phyloP scores from a whole-genome alignment of 1,139 yeast species.

The Yamadazyma mexicana region DNA sequence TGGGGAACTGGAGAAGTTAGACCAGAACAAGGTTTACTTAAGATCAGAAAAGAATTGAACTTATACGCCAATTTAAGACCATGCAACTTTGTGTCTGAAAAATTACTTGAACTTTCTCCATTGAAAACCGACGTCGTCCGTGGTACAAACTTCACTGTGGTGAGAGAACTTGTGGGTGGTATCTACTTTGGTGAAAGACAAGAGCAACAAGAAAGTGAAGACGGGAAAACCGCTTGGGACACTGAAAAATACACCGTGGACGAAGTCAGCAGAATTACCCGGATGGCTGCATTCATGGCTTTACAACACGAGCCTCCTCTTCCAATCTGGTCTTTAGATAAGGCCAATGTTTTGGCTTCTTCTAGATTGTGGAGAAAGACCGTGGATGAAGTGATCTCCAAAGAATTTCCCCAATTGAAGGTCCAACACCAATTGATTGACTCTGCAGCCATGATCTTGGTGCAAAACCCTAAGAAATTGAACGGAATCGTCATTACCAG shows the following conservation, averaged over 20 bases:
- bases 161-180: constrained; percentile 96
- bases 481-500: constrained; percentile 91
- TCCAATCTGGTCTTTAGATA: constrained; percentile 94
- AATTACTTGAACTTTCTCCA: constrained; percentile 83
- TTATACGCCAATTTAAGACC: constrained; percentile 96
- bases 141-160: constrained; percentile 90
- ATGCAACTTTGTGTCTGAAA: constrained; percentile 89
- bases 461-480: constrained; percentile 83
- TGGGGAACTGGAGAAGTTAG: constrained; percentile 96
- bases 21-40: constrained; percentile 94
- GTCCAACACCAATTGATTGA: constrained; percentile 94
- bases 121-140: constrained; percentile 77
- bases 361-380: constrained; percentile 95
- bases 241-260: constrained; percentile 88
- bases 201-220: constrained; percentile 83
- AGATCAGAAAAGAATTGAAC: constrained; percentile 91
- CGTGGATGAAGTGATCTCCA: constrained; percentile 77
- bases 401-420: constrained; percentile 85
- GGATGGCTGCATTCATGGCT: constrained; percentile 98
- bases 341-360: constrained; percentile 95
- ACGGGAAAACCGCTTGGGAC: constrained; percentile 73
- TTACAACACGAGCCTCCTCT: constrained; percentile 89
- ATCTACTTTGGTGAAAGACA: constrained; percentile 94
- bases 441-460: constrained; percentile 96
- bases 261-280: constrained; percentile 90